These are phyloP conservation scores for Friedmanniomyces endolithicus DNA, from an alignment of 495 filamentous ascomycete species.

Conservation along the genomic window DNA sequence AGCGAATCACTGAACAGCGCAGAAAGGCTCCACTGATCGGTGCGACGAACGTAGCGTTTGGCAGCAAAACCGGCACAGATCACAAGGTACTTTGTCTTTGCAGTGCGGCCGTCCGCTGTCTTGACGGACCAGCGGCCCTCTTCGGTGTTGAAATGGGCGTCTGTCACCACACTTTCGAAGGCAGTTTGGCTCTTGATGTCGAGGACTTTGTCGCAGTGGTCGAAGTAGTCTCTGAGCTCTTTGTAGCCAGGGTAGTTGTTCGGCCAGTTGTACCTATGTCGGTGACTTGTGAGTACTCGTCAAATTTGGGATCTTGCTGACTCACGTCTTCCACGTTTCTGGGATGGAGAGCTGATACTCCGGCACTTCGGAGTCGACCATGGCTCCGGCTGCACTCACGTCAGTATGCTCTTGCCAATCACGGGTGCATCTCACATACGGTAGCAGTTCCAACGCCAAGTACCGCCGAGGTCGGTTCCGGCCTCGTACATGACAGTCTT, in stretches of 20 bases:
- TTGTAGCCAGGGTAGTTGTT: slow-evolving; percentile 39
- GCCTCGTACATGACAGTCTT: slow-evolving; percentile 38
- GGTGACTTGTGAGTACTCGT: background rate
- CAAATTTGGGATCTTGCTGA: background rate
- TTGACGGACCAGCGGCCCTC: slow-evolving; percentile 37
- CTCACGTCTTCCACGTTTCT: slow-evolving; percentile 34
- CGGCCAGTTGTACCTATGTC: slow-evolving; percentile 35
- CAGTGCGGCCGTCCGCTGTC: slow-evolving; percentile 35
- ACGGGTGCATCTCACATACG: background rate
- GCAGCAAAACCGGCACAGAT: slow-evolving; percentile 36
- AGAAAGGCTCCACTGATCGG: slow-evolving; percentile 27
- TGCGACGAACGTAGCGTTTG: slow-evolving; percentile 29
- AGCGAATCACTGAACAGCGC: background rate
- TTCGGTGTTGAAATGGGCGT: slow-evolving; percentile 34
- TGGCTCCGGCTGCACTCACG: slow-evolving; percentile 9
- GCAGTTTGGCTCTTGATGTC: slow-evolving; percentile 39
- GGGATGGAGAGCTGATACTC: slow-evolving; percentile 41
- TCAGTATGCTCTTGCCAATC: too few species aligned
- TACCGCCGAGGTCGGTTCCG: slow-evolving; percentile 37
- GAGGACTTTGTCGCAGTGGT: slow-evolving; percentile 40
- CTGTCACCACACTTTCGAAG: slow-evolving; percentile 39
- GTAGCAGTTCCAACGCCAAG: slow-evolving; percentile 26
- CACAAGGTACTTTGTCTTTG: slow-evolving; percentile 40
- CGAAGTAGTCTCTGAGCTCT: slow-evolving; percentile 44
- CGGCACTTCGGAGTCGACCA: slow-evolving; percentile 40